A percentile compares a stretch with the other conserved stretches of the same genome.
Conservation (phyloP, 352 stramenopile genomes). For the Blastocystis sp. region DNA sequence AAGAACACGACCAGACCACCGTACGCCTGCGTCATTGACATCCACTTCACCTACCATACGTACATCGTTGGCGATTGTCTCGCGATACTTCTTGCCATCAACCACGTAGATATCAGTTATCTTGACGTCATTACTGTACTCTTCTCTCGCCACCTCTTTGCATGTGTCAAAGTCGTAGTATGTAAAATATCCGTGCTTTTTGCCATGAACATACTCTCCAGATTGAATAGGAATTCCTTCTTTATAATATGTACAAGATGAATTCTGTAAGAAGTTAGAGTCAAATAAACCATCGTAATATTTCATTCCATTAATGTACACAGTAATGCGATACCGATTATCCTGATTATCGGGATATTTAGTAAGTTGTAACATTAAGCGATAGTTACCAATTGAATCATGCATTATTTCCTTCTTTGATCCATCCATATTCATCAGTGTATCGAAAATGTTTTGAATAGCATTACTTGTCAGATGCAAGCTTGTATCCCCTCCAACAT, state of each 20-base stretch:
- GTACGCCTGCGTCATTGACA: not conserved
- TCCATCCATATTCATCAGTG: not conserved
- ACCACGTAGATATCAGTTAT: not conserved
- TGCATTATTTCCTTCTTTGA: not conserved
- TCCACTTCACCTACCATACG: not conserved
- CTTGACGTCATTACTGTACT: not conserved
- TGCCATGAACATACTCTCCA: not conserved
- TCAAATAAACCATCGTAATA: not conserved
- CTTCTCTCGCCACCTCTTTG: not conserved
- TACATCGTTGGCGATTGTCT: not conserved
- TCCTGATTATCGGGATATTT: not conserved
- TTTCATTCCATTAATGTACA: not conserved
- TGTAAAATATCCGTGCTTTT: not conserved
- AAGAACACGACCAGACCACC: not conserved
- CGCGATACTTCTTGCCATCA: not conserved
- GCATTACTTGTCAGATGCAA: not conserved
- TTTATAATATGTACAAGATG: not conserved
- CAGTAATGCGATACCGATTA: not conserved
- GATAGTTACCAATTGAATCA: not conserved
- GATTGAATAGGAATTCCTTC: not conserved
- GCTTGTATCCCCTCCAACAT: not conserved
- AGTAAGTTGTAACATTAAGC: not conserved
- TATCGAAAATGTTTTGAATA: not conserved
- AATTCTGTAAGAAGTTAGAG: not conserved
- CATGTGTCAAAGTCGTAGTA: not conserved